Base-by-base conservation (phyloP, 768 basidiomycete species). In the Boletus reticuloceps region DNA sequence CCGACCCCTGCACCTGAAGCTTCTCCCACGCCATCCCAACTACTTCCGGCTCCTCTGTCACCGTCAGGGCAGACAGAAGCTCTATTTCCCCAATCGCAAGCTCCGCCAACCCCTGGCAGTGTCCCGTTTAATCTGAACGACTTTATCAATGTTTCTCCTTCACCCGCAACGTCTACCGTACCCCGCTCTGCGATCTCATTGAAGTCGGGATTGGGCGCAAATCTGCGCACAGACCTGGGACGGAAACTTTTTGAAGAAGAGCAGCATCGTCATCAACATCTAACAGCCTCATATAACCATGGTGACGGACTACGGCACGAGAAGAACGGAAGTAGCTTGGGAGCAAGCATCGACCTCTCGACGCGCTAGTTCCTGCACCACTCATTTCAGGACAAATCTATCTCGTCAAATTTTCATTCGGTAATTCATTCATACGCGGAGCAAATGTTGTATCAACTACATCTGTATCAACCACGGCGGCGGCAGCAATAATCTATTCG, bases 71-170 rank as follows among this genome's bases (percentile, higher is more conserved):
- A 32, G n/a, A 43, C 58, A 16, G 71, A 67, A 22, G 8, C 50
- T 14, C 45, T 65, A 32, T 59, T 56, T 17, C 42, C 57, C 9
- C 61, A 74, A 41, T 69, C 73, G 6, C 67, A 71, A 34, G 69
- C 67, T 11, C 65, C 75, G 41, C 74, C 75, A 8, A 74, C 74
- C 4, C 74, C 74, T 27, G 71, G 58, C 37, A 62, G 60, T 38
- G 70, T 59, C 61, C 70, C 62, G 70, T 88, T 89, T 71, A 85
- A 88, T 67, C 75, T 88, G 55, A 80, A 79, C 59, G 88, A 89
- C 54, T 90, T 83, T 66, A 82, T 89, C 64, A 83, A 89, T 60
- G 84, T 84, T 37, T 88, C 87, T 25, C 86, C 86, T 14, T 84
- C 85, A 4, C 83, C 85, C 6, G 74, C 77, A 13, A 69, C 77